Conservation (phyloP, 164 flowering plant genomes). For the Sextonia rubra region DNA sequence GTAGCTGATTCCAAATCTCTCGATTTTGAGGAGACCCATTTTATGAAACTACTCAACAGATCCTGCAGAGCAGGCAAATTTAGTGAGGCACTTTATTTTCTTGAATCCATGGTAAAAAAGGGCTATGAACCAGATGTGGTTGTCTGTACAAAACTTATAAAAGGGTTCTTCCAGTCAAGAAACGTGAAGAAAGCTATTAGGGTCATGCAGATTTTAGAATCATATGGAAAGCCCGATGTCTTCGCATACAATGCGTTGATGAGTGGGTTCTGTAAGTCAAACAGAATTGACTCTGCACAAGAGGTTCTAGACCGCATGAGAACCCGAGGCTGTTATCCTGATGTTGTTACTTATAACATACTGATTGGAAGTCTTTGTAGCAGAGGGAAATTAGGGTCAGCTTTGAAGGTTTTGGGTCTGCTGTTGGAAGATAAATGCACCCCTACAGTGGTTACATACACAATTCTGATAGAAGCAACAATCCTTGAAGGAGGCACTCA, state of each 20-base stretch:
- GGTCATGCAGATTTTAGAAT: conserved; percentile 68
- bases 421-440: conserved; percentile 46
- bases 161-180: conserved; percentile 49
- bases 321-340: conserved; percentile 47
- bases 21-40: conserved; percentile 50
- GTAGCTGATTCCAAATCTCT: conserved; percentile 29
- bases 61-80: conserved; percentile 64
- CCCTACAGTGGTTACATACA: conserved; percentile 73
- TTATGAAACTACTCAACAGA: conserved; percentile 50
- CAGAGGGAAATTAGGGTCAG: conserved; percentile 56
- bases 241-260: conserved; percentile 69
- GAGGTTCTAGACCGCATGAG: conserved; percentile 48
- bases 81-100: conserved; percentile 57
- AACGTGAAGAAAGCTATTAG: conserved; percentile 46
- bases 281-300: conserved; percentile 45
- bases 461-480: conserved; percentile 71
- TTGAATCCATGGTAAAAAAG: conserved; percentile 51
- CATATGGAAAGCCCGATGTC: conserved; percentile 58
- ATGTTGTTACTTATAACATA: conserved; percentile 75
- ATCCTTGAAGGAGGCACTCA: conserved; percentile 43
- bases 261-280: conserved; percentile 65
- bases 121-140: conserved; percentile 72
- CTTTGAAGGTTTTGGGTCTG: conserved; percentile 51
- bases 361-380: conserved; percentile 72
- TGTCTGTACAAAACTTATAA: conserved; percentile 74